Evolutionary conservation across 2,329 filamentous ascomycete genomes (phyloP).

Genomic region (Xylaria multiplex): DNA sequence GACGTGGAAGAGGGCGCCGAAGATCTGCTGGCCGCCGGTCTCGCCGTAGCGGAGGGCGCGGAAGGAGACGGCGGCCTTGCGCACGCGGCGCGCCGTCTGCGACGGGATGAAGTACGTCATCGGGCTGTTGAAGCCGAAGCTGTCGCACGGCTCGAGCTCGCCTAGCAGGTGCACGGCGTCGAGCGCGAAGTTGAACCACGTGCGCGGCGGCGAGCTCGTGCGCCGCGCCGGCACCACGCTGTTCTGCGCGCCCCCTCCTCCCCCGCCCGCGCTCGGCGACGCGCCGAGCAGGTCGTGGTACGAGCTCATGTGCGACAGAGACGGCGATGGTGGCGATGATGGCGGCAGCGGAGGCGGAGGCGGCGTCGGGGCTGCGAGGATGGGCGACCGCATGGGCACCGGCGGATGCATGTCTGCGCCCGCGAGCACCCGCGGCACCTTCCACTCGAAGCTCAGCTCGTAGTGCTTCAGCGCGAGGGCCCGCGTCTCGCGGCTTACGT

Average conservation of each 20-base stretch:
- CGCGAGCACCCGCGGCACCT: slow-evolving; percentile 54
- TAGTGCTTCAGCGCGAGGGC: slow-evolving; percentile 56
- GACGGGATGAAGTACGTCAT: slow-evolving; percentile 58
- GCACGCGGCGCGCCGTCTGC: slow-evolving; percentile 55
- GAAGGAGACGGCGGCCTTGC: slow-evolving; percentile 57
- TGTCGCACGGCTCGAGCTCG: slow-evolving; percentile 60
- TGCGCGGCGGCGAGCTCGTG: slow-evolving; percentile 50
- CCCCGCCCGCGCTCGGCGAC: not conserved
- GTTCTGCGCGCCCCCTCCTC: not conserved
- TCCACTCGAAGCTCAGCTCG: slow-evolving; percentile 59
- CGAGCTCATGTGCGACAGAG: slow-evolving; percentile 21
- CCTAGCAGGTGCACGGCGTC: slow-evolving; percentile 61
- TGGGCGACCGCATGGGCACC: slow-evolving; percentile 24
- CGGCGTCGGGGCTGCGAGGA: not conserved
- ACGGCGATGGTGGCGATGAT: not conserved
- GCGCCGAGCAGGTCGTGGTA: slow-evolving; percentile 32
- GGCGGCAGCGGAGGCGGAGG: not conserved
- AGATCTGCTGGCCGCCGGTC: slow-evolving; percentile 57
- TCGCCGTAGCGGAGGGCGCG: slow-evolving; percentile 56
- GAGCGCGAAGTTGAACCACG: slow-evolving; percentile 60
- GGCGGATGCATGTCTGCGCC: slow-evolving; percentile 20
- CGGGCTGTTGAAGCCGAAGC: slow-evolving; percentile 58
- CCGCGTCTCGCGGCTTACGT: slow-evolving; percentile 56
- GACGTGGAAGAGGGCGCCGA: slow-evolving; percentile 60
- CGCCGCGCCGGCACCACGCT: slow-evolving; percentile 25